phyloP scores from a whole-genome alignment of 257 asterid species.

The Knoxia roxburghii region DNA sequence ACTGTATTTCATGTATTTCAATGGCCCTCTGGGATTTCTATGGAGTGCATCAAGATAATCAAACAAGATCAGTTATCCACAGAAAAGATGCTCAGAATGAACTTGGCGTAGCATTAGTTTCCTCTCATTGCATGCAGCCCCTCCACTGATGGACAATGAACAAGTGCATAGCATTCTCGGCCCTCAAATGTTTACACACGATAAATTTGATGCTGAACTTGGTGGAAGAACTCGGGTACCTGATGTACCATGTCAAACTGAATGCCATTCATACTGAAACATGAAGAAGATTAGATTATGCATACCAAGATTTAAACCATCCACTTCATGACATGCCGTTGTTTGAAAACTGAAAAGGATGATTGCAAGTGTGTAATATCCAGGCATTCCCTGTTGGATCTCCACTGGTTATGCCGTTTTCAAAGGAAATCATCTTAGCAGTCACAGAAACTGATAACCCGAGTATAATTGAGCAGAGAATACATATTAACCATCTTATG shows the following conservation, averaged over 20 bases:
- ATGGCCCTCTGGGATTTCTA: slow-evolving; percentile 49
- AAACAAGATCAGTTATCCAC: slow-evolving; percentile 32
- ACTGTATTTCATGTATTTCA: slow-evolving; percentile 41
- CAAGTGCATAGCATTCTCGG: slow-evolving; percentile 49
- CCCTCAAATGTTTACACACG: slow-evolving; percentile 28
- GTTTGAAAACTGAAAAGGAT: too few species aligned
- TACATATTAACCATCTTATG: too few species aligned
- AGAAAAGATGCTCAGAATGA: slow-evolving; percentile 25
- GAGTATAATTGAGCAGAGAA: too few species aligned
- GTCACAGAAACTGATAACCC: too few species aligned
- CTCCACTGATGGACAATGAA: slow-evolving; percentile 43
- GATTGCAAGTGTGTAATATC: too few species aligned
- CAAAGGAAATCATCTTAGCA: too few species aligned
- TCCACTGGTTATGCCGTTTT: too few species aligned
- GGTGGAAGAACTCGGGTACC: slow-evolving; percentile 47
- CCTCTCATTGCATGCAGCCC: slow-evolving; percentile 24
- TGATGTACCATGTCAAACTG: neutral
- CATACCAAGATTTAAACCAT: too few species aligned
- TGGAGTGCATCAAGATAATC: slow-evolving; percentile 26
- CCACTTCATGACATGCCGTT: too few species aligned
- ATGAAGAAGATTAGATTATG: too few species aligned
- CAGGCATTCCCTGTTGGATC: too few species aligned
- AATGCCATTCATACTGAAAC: too few species aligned
- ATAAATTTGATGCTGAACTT: slow-evolving; percentile 36
- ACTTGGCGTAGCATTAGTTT: slow-evolving; percentile 28